These are phyloP conservation scores for Thalassiosira mediterranea DNA, from an alignment of 352 stramenopile genomes.

Conservation along the genomic window DNA sequence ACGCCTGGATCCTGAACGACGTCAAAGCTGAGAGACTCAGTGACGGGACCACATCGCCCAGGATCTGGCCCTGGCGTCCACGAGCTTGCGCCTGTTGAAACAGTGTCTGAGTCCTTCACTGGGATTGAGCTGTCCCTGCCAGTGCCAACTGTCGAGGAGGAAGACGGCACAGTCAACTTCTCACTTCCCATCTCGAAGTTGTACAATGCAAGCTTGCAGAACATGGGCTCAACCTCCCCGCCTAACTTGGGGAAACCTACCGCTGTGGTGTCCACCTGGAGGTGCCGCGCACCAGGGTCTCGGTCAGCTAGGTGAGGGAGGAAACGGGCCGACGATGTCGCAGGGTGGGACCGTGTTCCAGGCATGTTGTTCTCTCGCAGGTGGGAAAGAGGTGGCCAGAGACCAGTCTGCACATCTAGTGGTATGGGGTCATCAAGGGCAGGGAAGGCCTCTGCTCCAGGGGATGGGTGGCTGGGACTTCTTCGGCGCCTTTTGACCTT, in stretches of 20 bases:
- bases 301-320: constrained; percentile 83
- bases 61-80: constrained; percentile 60
- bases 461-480: neutral
- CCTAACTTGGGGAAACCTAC: constrained; percentile 79
- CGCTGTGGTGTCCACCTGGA: constrained; percentile 84
- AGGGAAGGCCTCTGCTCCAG: constrained; percentile 44
- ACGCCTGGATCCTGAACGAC: constrained; percentile 75
- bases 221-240: constrained; percentile 63
- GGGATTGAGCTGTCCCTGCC: constrained; percentile 12
- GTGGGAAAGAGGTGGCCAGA: constrained; percentile 49
- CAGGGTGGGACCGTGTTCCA: constrained; percentile 63
- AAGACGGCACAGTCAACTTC: no score
- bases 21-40: constrained; percentile 83
- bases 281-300: constrained; percentile 67
- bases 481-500: constrained; percentile 1
- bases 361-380: constrained; percentile 63
- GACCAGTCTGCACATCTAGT: constrained; percentile 60
- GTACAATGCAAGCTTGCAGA: constrained; percentile 80
- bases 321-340: constrained; percentile 67
- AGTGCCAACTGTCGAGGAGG: neutral
- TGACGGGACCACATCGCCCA: constrained; percentile 75
- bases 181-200: constrained; percentile 77
- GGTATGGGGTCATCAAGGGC: constrained; percentile 59
- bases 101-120: constrained; percentile 35
- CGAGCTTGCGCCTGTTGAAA: constrained; percentile 25